Evolutionary conservation across 306 rosid genomes (phyloP), one percentile per base, ranked within the genome.

Genomic region (Medicago ruthenica): DNA sequence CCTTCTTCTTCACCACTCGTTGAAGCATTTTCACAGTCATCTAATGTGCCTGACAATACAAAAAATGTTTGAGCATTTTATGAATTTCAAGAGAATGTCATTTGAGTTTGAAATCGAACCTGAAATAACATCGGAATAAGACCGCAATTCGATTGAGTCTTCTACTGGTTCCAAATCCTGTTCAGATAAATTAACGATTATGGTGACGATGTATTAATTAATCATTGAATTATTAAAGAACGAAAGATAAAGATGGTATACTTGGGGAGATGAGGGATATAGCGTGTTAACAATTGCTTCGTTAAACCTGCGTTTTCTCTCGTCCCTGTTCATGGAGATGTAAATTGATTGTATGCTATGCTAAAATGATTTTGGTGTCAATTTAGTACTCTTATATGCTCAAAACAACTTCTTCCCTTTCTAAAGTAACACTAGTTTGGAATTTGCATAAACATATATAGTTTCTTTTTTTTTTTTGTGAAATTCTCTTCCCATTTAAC

Each of bases 261-360:
- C 80, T 2, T 47, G 75, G 27, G 88, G 86, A 20, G 86, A 79
- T 11, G 87, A 66, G 21, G 92, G 93, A 80, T 75, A 88, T 0
- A 90, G 91, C 37, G 58, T 83, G 75, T 81, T 82, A 79, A 90
- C 67, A 55, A 90, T 78, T 81, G 88, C 97, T 50, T 92, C 96
- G 50, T 84, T 82, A 83, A 90, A 83, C 53, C 86, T 83, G 48
- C 89, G 87, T 68, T 89, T 85, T 74, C 85, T 92, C 80, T 81
- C 92, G 24, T 86, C 81, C 7, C 75, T 39, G 17, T 81, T 64
- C 96, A 90, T 92, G 1, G 9, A 39, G 5, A 39, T 64, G 70
- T 31, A 31, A 3, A 31, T 4, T 31, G 36, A 31, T 31, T 4
- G 36, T 31, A 31, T 31, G 27, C 27, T 24, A n/a, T n/a, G n/a